Conservation (phyloP, 2,329 filamentous ascomycete species). For the Fusarium bactridioides region DNA sequence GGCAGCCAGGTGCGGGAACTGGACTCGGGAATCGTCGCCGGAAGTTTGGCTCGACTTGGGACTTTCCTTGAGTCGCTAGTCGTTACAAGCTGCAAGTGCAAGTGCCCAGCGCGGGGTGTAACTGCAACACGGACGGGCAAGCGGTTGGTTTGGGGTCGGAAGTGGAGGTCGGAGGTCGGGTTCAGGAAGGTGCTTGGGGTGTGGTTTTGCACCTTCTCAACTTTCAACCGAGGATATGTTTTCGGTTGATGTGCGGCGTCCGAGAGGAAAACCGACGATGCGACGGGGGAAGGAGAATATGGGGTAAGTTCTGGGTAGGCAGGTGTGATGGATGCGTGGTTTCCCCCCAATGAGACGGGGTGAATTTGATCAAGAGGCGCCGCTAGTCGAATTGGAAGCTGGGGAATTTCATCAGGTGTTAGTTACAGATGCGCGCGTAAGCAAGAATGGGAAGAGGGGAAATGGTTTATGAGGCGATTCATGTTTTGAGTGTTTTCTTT, state of each 20-base stretch:
- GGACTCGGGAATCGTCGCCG: slow-evolving; percentile 37
- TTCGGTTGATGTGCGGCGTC: slow-evolving; percentile 39
- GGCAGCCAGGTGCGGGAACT: slow-evolving; percentile 23
- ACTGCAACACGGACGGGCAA: slow-evolving; percentile 16
- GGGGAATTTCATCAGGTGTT: slow-evolving; percentile 30
- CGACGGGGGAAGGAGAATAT: slow-evolving; percentile 33
- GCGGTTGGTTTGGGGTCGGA: slow-evolving; percentile 27
- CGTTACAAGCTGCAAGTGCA: slow-evolving; percentile 20
- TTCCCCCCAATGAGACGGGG: slow-evolving; percentile 39
- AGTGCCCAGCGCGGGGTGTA: slow-evolving; percentile 13
- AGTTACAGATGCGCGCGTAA: slow-evolving; percentile 17
- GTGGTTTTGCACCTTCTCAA: slow-evolving; percentile 8
- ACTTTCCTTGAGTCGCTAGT: background rate
- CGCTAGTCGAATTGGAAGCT: slow-evolving; percentile 36
- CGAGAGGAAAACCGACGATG: slow-evolving; percentile 40
- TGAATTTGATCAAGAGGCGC: slow-evolving; percentile 40
- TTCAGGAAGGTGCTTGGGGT: slow-evolving; percentile 21
- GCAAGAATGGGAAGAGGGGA: slow-evolving; percentile 5
- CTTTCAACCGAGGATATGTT: slow-evolving; percentile 39
- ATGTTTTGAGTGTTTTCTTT: slow-evolving; percentile 18
- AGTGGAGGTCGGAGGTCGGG: slow-evolving; percentile 21
- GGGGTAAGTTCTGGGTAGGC: slow-evolving; percentile 12
- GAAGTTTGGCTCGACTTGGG: slow-evolving; percentile 17
- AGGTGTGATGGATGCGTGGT: slow-evolving; percentile 10
- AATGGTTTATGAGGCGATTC: slow-evolving; percentile 20